A percentile compares a stretch with the other conserved stretches of the same genome.
These are phyloP conservation scores for Gossypium herbaceum DNA, from an alignment of 345 rosid species.

Conservation along the genomic window DNA sequence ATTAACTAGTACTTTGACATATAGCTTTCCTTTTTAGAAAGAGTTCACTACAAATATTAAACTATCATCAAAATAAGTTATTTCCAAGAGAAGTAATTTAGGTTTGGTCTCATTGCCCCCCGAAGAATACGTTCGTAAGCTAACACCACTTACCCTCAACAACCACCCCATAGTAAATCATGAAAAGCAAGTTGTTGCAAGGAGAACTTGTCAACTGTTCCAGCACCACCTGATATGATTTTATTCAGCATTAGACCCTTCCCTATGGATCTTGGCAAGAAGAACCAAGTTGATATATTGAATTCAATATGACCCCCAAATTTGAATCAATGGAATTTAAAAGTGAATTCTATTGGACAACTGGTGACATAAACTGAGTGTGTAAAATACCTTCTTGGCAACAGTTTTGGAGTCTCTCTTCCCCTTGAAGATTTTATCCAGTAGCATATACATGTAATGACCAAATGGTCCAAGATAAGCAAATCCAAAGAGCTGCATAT, in stretches of 20 bases:
- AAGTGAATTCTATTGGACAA: not conserved
- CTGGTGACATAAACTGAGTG: not conserved
- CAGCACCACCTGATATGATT: constrained; percentile 48
- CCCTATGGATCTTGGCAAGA: not conserved
- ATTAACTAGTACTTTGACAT: not conserved
- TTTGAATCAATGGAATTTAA: not conserved
- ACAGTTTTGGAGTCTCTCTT: constrained; percentile 78
- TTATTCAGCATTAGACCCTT: constrained; percentile 3
- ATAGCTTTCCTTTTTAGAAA: not conserved
- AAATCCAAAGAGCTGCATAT: constrained; percentile 66
- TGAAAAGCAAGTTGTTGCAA: constrained; percentile 78
- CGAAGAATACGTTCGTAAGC: not conserved
- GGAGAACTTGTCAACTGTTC: constrained; percentile 90
- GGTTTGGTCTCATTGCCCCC: not conserved
- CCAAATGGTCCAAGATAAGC: constrained; percentile 87
- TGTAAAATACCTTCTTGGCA: constrained; percentile 71
- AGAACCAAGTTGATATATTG: not conserved
- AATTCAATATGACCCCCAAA: not conserved
- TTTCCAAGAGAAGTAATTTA: not conserved
- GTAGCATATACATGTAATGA: constrained; percentile 60
- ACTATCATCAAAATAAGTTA: not conserved
- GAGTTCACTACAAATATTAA: not conserved
- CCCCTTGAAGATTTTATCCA: constrained; percentile 88
- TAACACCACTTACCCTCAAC: constrained; percentile 51
- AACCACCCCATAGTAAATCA: constrained; percentile 71